phyloP scores from a whole-genome alignment of 306 rosid species.

The Cicer chorassanicum region DNA sequence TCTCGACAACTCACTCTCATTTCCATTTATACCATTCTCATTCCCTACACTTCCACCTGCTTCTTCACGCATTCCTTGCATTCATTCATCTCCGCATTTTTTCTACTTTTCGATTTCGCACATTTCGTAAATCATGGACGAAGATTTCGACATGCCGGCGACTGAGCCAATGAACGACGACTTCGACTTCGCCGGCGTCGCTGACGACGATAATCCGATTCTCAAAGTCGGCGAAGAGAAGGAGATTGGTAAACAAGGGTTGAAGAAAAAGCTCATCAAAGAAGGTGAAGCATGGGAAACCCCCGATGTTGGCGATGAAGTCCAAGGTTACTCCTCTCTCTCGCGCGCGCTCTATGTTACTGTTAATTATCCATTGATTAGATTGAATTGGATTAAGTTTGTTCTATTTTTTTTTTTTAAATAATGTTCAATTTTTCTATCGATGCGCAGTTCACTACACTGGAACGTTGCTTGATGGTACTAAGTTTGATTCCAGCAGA shows the following conservation, averaged over 20 bases:
- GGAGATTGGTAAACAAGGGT: constrained; percentile 80
- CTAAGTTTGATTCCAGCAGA: constrained; percentile 93
- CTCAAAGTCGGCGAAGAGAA: constrained; percentile 85
- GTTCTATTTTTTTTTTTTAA: neutral
- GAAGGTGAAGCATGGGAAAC: constrained; percentile 81
- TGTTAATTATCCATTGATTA: neutral
- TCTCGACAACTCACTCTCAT: neutral
- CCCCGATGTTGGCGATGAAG: constrained; percentile 91
- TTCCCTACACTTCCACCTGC: neutral
- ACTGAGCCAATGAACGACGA: constrained; percentile 65
- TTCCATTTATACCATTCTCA: constrained; percentile 1
- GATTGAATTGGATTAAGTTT: neutral
- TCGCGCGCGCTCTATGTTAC: neutral
- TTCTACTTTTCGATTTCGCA: neutral
- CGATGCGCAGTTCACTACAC: constrained; percentile 74
- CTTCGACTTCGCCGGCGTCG: constrained; percentile 61
- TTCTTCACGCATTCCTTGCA: neutral
- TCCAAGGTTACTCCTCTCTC: constrained; percentile 59
- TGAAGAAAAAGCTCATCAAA: constrained; percentile 90
- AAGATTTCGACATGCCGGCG: constrained; percentile 67
- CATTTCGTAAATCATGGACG: constrained; percentile 58
- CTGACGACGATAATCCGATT: neutral
- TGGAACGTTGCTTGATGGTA: constrained; percentile 90
- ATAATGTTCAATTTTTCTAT: neutral
- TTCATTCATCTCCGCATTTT: neutral